Evolutionary conservation across 2,329 filamentous ascomycete species (phyloP), one percentile per base, ranked within the genome.

Genomic region (Grosmannia serpens): DNA sequence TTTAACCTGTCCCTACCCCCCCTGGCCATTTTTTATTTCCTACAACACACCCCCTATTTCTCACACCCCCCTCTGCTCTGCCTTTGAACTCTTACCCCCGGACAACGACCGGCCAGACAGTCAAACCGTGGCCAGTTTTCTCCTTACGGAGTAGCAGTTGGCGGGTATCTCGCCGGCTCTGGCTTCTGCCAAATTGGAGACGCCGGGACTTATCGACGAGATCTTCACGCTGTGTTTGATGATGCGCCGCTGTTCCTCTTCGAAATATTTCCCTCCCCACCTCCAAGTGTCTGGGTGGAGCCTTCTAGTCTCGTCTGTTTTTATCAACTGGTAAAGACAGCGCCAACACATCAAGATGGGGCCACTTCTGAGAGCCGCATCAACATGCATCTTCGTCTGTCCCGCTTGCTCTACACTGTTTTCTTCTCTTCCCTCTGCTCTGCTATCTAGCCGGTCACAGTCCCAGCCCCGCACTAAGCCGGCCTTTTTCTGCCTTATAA

Each of bases 341-440:
- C 86, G 89, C 89, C 90, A 95, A 80, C 89, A 87, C 90, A 95
- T 91, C 89, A 88, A 77, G 75, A 83, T 82, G 81, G 64, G 82
- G 81, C 83, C 81, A 81, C 81, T 80, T 79, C 73, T 79, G 77
- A 84, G 81, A 84, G 82, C 82, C 82, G 82, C 82, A 85, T 82
- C 73, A 71, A 78, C 78, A 75, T 82, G 80, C 79, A 77, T 81
- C 76, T 81, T 70, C 69, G 69, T 71, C 70, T 71, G 68, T 73
- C 72, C 72, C 65, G 65, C 65, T 65, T 69, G 61, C 60, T 62
- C 69, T 67, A 66, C 67, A 67, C 71, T 69, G 63, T 70, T 70
- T 69, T 65, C 65, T 65, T 65, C 61, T 68, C 51, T 60, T 64
- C 65, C 63, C 66, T 70, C 69, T 74, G 69, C 54, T 61, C 33